phyloP scores from a whole-genome alignment of 179 eudicot species.

The Sideroxylon spinosum region DNA sequence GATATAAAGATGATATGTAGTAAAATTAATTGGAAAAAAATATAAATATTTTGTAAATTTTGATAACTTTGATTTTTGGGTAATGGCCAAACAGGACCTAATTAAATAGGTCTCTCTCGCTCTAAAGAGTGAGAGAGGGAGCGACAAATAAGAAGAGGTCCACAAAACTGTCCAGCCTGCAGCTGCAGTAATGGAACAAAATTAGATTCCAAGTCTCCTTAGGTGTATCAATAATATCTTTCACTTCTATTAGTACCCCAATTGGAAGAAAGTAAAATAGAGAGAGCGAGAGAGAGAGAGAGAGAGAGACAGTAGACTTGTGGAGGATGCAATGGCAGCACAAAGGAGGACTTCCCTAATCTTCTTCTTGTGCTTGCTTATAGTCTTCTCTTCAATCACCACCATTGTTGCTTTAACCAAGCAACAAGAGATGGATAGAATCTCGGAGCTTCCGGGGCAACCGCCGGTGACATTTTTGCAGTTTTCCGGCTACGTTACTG shows the following conservation, averaged over 20 bases:
- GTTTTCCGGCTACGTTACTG: constrained; percentile 65
- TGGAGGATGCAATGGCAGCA: background rate
- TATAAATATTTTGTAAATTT: too few species aligned
- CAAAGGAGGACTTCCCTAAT: background rate
- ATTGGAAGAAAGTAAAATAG: background rate
- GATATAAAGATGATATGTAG: too few species aligned
- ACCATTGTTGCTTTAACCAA: constrained; percentile 12
- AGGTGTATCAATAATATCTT: background rate
- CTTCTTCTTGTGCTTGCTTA: background rate
- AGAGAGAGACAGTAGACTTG: background rate
- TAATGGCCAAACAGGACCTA: too few species aligned
- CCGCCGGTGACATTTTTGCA: constrained; percentile 59
- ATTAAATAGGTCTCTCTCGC: too few species aligned
- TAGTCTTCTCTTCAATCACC: constrained; percentile 4
- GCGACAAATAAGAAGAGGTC: background rate
- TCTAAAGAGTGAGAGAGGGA: background rate
- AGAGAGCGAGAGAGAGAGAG: constrained; percentile 13
- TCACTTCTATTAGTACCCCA: background rate
- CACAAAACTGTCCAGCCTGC: constrained; percentile 3
- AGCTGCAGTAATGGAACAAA: constrained; percentile 10
- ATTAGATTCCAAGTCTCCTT: background rate
- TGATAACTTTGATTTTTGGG: too few species aligned
- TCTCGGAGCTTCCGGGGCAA: constrained; percentile 61
- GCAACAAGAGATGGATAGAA: constrained; percentile 50
- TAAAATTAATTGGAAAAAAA: too few species aligned